phyloP scores from a whole-genome alignment of 179 eudicot genomes.

The Sideroxylon spinosum region DNA sequence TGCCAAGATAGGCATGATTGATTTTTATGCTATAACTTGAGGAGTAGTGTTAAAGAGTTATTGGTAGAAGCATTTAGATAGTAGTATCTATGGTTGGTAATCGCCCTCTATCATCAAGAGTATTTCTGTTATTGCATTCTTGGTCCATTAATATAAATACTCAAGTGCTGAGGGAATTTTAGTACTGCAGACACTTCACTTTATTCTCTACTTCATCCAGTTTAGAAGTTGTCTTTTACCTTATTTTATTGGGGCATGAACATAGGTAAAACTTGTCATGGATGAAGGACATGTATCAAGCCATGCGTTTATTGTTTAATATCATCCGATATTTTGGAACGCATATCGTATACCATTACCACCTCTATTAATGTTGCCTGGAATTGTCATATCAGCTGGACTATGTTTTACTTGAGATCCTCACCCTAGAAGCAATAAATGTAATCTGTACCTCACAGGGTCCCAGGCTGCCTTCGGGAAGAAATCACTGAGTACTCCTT shows the following conservation, averaged over 20 bases:
- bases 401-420: background rate
- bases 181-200: too few relatives aligned
- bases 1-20: too few relatives aligned
- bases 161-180: too few relatives aligned
- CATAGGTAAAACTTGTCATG: background rate
- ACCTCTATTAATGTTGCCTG: background rate
- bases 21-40: too few relatives aligned
- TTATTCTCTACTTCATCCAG: too few relatives aligned
- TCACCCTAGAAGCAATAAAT: background rate
- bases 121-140: too few relatives aligned
- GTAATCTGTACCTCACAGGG: slow-evolving; percentile 34
- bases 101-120: too few relatives aligned
- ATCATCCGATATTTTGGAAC: background rate
- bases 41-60: too few relatives aligned
- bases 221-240: background rate
- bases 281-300: background rate
- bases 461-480: slow-evolving; percentile 25
- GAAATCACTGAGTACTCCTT: slow-evolving; percentile 40
- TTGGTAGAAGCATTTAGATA: too few relatives aligned
- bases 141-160: too few relatives aligned
- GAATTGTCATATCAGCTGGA: background rate
- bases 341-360: background rate
- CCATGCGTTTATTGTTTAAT: background rate
- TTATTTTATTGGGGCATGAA: background rate
- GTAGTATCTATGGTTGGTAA: too few relatives aligned